A percentile compares a stretch with the other conserved stretches of the same genome.
These are phyloP conservation scores for Fraxinus pennsylvanica DNA, from an alignment of 257 asterid genomes.

Conservation along the genomic window DNA sequence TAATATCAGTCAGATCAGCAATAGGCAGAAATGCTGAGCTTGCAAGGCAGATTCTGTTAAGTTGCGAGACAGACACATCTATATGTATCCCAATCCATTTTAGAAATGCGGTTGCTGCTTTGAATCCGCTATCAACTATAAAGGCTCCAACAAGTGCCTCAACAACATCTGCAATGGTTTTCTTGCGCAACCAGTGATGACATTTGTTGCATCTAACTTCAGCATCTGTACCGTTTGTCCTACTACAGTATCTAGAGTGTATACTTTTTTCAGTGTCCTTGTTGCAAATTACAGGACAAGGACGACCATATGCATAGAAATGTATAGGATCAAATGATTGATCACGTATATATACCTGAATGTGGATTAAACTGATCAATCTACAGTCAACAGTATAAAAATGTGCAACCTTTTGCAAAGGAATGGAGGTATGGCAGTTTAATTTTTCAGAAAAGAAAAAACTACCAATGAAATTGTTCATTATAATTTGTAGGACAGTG, in stretches of 20 bases:
- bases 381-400: slow-evolving; percentile 2
- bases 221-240: slow-evolving; percentile 34
- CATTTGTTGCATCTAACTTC: slow-evolving; percentile 76
- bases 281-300: slow-evolving; percentile 65
- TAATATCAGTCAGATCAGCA: slow-evolving; percentile 53
- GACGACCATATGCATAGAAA: slow-evolving; percentile 75
- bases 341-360: slow-evolving; percentile 91
- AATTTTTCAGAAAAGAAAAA: not conserved
- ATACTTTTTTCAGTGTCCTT: slow-evolving; percentile 54
- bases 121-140: slow-evolving; percentile 84
- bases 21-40: slow-evolving; percentile 67
- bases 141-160: slow-evolving; percentile 96
- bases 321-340: slow-evolving; percentile 71
- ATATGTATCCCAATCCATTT: slow-evolving; percentile 80
- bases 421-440: not conserved
- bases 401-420: not conserved
- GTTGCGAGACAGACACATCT: slow-evolving; percentile 49
- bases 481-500: not conserved
- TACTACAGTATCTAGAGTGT: slow-evolving; percentile 46
- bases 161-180: slow-evolving; percentile 86
- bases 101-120: slow-evolving; percentile 85
- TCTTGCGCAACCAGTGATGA: slow-evolving; percentile 87
- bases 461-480: not conserved
- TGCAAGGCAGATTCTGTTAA: slow-evolving; percentile 51
- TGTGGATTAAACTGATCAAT: not conserved